These are phyloP conservation scores for Elsinoe ampelina DNA, from an alignment of 2,329 filamentous ascomycete genomes.

Conservation along the genomic window DNA sequence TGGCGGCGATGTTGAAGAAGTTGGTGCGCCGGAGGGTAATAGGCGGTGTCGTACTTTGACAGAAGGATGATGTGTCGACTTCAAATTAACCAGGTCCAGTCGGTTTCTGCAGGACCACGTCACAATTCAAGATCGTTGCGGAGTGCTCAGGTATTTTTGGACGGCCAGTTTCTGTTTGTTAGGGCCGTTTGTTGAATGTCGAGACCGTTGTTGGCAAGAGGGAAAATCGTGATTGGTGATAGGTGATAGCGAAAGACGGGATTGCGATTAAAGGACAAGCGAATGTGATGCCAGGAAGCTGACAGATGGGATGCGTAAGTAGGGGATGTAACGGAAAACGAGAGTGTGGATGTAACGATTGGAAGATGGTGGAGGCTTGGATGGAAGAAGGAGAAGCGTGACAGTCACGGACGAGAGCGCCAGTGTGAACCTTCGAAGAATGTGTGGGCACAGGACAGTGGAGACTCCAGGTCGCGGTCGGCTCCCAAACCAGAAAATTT, in stretches of 20 bases:
- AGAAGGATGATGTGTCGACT: not conserved
- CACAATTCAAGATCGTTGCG: slow-evolving; percentile 8
- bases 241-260: slow-evolving; percentile 6
- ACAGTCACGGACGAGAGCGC: not conserved
- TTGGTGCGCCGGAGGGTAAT: not conserved
- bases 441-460: too few relatives aligned
- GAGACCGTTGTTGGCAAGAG: slow-evolving; percentile 8
- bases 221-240: slow-evolving; percentile 5
- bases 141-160: slow-evolving; percentile 11
- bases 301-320: not conserved
- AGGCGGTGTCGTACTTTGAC: not conserved
- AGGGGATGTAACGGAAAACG: not conserved
- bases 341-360: slow-evolving; percentile 6
- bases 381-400: not conserved
- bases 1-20: slow-evolving; percentile 13
- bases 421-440: too few relatives aligned
- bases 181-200: slow-evolving; percentile 12
- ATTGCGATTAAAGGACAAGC: slow-evolving; percentile 1
- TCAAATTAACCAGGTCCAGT: not conserved
- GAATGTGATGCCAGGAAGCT: not conserved
- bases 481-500: not conserved
- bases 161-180: slow-evolving; percentile 3
- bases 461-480: not conserved
- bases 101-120: not conserved
- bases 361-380: slow-evolving; percentile 3